Conservation (phyloP, 169 alveolate genomes). For the Cryptosporidium muris region DNA sequence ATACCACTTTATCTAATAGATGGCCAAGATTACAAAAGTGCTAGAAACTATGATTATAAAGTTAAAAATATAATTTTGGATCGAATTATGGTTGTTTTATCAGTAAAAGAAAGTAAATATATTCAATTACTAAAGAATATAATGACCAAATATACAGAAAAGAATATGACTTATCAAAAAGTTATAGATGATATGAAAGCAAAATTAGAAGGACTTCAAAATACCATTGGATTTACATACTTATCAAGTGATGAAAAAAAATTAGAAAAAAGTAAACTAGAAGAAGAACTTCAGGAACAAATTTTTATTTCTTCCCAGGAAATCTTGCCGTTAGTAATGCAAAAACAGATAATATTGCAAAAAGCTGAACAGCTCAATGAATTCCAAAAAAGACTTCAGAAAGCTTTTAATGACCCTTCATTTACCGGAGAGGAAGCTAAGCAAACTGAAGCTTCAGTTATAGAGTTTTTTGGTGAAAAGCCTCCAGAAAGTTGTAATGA, state of each 20-base stretch:
- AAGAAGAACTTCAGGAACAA: slow-evolving; percentile 5
- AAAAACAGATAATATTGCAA: slow-evolving; percentile 7
- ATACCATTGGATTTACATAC: slow-evolving; percentile 11
- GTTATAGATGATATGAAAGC: slow-evolving; percentile 4
- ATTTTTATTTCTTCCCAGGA: slow-evolving; percentile 12
- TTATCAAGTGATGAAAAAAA: slow-evolving; percentile 41
- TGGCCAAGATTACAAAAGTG: slow-evolving; percentile 22
- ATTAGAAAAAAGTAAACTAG: slow-evolving; percentile 5
- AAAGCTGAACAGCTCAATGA: slow-evolving; percentile 23
- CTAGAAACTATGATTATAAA: slow-evolving; percentile 22
- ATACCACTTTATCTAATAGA: slow-evolving; percentile 32
- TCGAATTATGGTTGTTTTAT: slow-evolving; percentile 7
- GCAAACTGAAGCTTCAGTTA: slow-evolving; percentile 4
- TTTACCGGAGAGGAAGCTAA: slow-evolving; percentile 38
- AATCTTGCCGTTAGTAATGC: slow-evolving; percentile 6
- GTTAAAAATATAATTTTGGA: slow-evolving; percentile 14
- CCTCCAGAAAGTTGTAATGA: slow-evolving; percentile 21
- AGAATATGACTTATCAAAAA: slow-evolving; percentile 1
- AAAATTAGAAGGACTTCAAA: slow-evolving; percentile 10
- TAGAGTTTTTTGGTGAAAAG: slow-evolving; percentile 26
- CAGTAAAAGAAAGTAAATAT: slow-evolving; percentile 31
- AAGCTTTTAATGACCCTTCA: slow-evolving; percentile 40
- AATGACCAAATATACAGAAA: neutral
- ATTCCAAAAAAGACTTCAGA: slow-evolving; percentile 5
- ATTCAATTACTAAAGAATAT: slow-evolving; percentile 15